Conservation (phyloP, 1,284 basidiomycete species). For the Takashimella koratensis region DNA sequence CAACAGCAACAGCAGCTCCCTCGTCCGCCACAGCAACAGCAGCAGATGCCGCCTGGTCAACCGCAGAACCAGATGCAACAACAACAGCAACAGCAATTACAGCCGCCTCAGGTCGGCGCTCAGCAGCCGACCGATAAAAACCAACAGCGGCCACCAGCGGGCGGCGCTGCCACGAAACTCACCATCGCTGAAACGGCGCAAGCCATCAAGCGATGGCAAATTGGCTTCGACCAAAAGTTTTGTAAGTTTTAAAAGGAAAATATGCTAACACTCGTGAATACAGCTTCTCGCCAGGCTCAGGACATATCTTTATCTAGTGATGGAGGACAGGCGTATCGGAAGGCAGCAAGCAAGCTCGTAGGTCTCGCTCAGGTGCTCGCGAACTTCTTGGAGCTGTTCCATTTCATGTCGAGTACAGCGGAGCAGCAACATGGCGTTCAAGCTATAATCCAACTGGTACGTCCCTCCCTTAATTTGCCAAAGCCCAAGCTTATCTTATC, state of each 20-base stretch:
- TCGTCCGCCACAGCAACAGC: neutral
- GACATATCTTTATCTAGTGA: neutral
- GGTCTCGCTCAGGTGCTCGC: neutral
- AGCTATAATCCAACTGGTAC: neutral
- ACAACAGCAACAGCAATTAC: constrained; percentile 4
- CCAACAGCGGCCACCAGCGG: too few species aligned
- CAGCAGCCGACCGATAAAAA: too few species aligned
- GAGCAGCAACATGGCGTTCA: neutral
- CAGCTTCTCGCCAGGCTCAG: neutral
- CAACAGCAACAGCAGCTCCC: constrained; percentile 8
- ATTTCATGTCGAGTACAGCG: neutral
- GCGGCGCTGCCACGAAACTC: too few species aligned
- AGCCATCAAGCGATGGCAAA: neutral
- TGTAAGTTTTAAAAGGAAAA: too few species aligned
- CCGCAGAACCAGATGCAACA: constrained; percentile 10
- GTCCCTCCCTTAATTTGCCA: neutral
- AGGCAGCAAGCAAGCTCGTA: neutral
- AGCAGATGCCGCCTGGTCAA: constrained; percentile 4
- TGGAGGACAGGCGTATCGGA: neutral
- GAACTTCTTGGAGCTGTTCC: neutral
- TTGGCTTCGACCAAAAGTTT: neutral
- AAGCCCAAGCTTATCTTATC: too few species aligned
- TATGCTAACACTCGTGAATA: too few species aligned
- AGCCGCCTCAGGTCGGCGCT: too few species aligned
- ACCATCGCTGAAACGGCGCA: too few species aligned